Conservation (phyloP, 2,329 filamentous ascomycete genomes). For the Phialophora expanda region DNA sequence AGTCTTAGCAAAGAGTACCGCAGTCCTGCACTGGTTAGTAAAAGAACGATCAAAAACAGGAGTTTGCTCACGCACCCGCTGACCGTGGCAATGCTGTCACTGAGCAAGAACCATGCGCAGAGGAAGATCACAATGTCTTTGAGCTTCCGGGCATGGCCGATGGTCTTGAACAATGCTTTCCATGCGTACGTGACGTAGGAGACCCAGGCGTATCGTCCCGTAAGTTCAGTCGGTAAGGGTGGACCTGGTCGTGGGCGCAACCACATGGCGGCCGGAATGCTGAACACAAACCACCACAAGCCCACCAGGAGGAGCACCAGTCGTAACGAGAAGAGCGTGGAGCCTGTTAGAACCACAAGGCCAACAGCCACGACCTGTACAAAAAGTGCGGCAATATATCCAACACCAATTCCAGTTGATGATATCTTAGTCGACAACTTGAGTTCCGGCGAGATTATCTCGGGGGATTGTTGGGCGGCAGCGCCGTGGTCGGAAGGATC, state of each 20-base stretch:
- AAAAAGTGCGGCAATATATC: conserved; percentile 84
- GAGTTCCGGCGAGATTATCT: conserved; percentile 67
- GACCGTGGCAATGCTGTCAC: conserved; percentile 91
- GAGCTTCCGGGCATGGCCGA: conserved; percentile 73
- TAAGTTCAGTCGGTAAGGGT: conserved; percentile 62
- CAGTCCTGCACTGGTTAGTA: conserved; percentile 59
- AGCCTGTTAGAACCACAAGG: conserved; percentile 73
- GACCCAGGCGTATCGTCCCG: conserved; percentile 59
- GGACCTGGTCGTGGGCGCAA: conserved; percentile 87
- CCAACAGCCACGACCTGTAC: conserved; percentile 81
- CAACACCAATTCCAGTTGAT: conserved; percentile 89
- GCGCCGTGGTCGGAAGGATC: conserved; percentile 40
- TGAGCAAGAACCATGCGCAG: conserved; percentile 90
- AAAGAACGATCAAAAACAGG: neutral
- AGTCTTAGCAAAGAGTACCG: conserved; percentile 94
- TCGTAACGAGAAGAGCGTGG: conserved; percentile 82
- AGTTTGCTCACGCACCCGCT: conserved; percentile 60
- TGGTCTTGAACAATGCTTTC: conserved; percentile 81
- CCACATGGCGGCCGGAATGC: conserved; percentile 85
- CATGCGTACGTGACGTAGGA: conserved; percentile 83
- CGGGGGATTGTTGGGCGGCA: conserved; percentile 27
- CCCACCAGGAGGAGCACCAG: conserved; percentile 87
- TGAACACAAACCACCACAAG: conserved; percentile 91
- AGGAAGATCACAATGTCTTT: conserved; percentile 86
- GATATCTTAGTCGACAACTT: conserved; percentile 88